These are phyloP conservation scores for Ceratocystis cacaofunesta DNA, from an alignment of 2,329 filamentous ascomycete genomes.

Conservation along the genomic window DNA sequence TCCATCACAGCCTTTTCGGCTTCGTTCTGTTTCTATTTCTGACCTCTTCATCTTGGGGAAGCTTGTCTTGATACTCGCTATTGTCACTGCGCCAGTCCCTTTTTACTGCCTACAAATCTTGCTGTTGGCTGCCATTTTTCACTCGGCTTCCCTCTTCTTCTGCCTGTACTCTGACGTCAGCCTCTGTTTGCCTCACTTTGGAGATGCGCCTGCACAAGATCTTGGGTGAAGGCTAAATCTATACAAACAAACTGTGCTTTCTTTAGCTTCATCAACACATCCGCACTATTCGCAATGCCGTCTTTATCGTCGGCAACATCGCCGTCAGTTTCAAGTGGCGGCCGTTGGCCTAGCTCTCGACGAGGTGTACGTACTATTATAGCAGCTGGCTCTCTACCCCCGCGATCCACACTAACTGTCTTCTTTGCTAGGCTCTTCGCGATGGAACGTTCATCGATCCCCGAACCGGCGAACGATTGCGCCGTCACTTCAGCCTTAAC, in stretches of 20 bases:
- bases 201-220: conserved; percentile 7
- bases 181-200: not conserved
- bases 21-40: not conserved
- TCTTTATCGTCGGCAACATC: not conserved
- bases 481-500: conserved; percentile 60
- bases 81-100: not conserved
- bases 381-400: not conserved
- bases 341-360: conserved; percentile 4
- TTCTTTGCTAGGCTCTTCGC: conserved; percentile 46
- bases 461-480: conserved; percentile 68
- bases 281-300: conserved; percentile 10
- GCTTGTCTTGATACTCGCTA: not conserved
- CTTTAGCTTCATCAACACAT: not conserved
- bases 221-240: conserved; percentile 4
- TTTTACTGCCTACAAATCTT: not conserved
- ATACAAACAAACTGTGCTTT: not conserved
- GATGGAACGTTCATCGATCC: conserved; percentile 82
- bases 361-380: conserved; percentile 1
- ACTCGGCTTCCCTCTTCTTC: not conserved
- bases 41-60: not conserved
- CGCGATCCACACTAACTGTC: not conserved
- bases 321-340: not conserved
- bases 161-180: conserved; percentile 5
- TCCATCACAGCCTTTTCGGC: too few species aligned
- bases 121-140: not conserved